Evolutionary conservation across 768 basidiomycete species (phyloP).

Genomic region (Boletellus ananas): DNA sequence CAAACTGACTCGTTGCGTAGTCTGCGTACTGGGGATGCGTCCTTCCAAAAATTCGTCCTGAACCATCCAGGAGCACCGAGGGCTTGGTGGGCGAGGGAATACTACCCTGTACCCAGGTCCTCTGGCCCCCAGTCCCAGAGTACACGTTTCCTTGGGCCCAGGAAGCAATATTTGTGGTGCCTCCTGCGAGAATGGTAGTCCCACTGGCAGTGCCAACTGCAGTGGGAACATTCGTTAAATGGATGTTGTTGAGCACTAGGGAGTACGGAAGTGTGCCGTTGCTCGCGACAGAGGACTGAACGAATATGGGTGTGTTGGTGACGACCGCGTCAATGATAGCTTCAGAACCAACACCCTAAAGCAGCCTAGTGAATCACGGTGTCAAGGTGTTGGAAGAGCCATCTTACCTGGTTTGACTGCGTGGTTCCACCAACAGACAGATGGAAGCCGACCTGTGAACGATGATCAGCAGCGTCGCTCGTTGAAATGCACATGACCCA

Average conservation of each 20-base stretch:
- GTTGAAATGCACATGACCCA: too few species aligned
- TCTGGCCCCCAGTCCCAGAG: conserved; percentile 44
- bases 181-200: conserved; percentile 33
- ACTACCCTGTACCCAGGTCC: conserved; percentile 48
- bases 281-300: conserved; percentile 35
- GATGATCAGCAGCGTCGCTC: not conserved
- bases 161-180: conserved; percentile 38
- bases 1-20: conserved; percentile 57
- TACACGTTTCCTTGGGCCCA: conserved; percentile 79
- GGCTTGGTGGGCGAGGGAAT: conserved; percentile 50
- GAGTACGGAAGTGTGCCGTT: conserved; percentile 31
- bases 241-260: conserved; percentile 35
- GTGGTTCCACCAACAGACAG: conserved; percentile 38
- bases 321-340: conserved; percentile 44
- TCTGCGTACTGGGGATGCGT: conserved; percentile 62
- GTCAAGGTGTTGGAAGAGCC: not conserved
- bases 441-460: conserved; percentile 41
- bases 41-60: conserved; percentile 59
- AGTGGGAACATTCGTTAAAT: conserved; percentile 30
- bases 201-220: conserved; percentile 35
- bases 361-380: not conserved
- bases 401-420: conserved; percentile 29
- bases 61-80: conserved; percentile 47
- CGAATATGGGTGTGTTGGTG: conserved; percentile 41
- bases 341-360: conserved; percentile 40